Evolutionary conservation across 805 yeast species (phyloP).

Genomic region (Nakazawaea ernobii): DNA sequence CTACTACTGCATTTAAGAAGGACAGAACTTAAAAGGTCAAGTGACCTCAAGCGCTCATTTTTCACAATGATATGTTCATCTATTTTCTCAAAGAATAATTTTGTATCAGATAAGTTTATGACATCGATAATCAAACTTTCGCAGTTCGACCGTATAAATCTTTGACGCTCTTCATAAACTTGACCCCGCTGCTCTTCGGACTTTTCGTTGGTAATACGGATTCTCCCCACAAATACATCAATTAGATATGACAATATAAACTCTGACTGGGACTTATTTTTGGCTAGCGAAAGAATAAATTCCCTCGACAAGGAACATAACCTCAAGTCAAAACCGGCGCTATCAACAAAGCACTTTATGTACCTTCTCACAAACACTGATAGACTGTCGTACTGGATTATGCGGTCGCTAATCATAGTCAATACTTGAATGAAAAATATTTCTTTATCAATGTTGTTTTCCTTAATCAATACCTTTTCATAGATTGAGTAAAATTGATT

Average conservation of each 20-base stretch:
- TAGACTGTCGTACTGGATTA: conserved; percentile 26
- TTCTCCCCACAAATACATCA: conserved; percentile 19
- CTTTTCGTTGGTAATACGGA: conserved; percentile 13
- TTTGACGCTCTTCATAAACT: conserved; percentile 38
- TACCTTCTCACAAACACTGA: conserved; percentile 45
- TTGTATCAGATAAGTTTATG: neutral
- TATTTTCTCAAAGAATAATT: conserved; percentile 28
- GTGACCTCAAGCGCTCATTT: conserved; percentile 29
- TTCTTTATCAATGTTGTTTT: conserved; percentile 27
- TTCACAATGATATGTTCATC: conserved; percentile 29
- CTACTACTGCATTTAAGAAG: conserved; percentile 19
- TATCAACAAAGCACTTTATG: conserved; percentile 46
- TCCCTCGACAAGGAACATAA: conserved; percentile 27
- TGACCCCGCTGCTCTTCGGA: conserved; percentile 20
- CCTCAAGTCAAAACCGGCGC: conserved; percentile 45
- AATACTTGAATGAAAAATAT: conserved; percentile 33
- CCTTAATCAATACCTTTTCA: conserved; percentile 21
- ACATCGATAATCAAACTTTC: conserved; percentile 31
- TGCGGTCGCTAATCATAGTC: conserved; percentile 26
- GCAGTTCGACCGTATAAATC: conserved; percentile 44
- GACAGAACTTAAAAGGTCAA: conserved; percentile 33
- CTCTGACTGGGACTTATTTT: conserved; percentile 12
- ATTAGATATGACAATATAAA: conserved; percentile 16
- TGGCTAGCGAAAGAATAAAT: conserved; percentile 22
- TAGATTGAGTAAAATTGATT: conserved; percentile 32